Evolutionary conservation across 2,329 filamentous ascomycete species (phyloP).

Genomic region (Aspergillus niger): DNA sequence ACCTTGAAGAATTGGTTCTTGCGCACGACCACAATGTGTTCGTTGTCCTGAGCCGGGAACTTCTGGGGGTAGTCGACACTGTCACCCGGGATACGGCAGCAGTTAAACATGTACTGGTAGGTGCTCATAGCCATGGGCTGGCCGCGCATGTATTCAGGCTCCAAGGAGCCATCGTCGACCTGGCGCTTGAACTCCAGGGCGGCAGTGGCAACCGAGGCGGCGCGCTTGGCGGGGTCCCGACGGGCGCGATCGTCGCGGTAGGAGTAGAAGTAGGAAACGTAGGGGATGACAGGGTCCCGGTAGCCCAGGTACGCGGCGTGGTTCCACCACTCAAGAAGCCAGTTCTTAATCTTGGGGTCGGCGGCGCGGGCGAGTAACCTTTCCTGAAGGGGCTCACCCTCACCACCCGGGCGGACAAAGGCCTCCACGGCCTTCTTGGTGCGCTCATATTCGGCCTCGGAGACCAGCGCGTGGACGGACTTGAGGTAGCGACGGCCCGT

Average conservation of each 20-base stretch:
- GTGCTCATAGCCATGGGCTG: conserved; percentile 97
- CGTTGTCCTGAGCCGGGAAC: conserved; percentile 71
- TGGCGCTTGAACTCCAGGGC: conserved; percentile 92
- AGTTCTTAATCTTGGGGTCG: conserved; percentile 82
- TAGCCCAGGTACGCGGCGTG: conserved; percentile 88
- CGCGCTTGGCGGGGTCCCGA: conserved; percentile 86
- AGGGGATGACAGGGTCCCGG: conserved; percentile 93
- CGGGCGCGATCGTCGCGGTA: conserved; percentile 90
- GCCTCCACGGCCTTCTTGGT: conserved; percentile 81
- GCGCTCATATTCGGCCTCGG: conserved; percentile 58
- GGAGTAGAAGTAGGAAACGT: conserved; percentile 99
- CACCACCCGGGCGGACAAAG: conserved; percentile 83
- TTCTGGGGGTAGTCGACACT: conserved; percentile 83
- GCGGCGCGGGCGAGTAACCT: conserved; percentile 78
- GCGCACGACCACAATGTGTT: conserved; percentile 85
- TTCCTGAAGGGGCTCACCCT: conserved; percentile 82
- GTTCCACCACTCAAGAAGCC: conserved; percentile 99
- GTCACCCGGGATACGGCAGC: conserved; percentile 78
- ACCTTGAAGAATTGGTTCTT: conserved; percentile 99
- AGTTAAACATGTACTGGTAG: conserved; percentile 99
- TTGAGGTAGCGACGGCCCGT: conserved; percentile 66
- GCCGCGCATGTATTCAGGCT: conserved; percentile 99
- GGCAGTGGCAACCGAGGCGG: conserved; percentile 83
- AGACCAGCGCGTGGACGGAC: conserved; percentile 65
- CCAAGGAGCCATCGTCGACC: conserved; percentile 78